Percentiles rank a stretch among this genome's conserved stretches.
Evolutionary conservation across 352 stramenopile species (phyloP).

Genomic region (Globisporangium splendens): DNA sequence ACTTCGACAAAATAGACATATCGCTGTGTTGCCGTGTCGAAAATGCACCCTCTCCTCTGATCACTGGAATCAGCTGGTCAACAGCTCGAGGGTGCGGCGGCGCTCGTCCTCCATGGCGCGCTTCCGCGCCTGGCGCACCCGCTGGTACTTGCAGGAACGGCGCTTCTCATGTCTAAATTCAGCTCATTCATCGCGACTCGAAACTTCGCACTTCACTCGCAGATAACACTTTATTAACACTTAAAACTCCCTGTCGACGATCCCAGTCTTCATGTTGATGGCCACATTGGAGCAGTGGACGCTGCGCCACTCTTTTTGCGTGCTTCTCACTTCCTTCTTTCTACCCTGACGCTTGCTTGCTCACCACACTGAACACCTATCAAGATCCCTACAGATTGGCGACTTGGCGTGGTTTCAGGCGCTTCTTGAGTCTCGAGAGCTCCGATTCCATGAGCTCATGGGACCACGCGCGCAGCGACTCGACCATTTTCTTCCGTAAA

Average conservation of each 20-base stretch:
- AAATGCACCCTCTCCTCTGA: conserved; percentile 5
- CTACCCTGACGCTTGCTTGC: not conserved
- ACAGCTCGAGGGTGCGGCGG: conserved; percentile 12
- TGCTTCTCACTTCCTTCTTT: not conserved
- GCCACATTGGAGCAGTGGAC: too few species aligned
- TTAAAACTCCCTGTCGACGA: too few species aligned
- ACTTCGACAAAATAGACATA: not conserved
- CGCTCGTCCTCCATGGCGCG: conserved; percentile 33
- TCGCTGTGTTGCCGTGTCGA: not conserved
- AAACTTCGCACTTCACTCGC: not conserved
- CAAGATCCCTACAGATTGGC: conserved; percentile 34
- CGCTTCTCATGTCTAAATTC: not conserved
- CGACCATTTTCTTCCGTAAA: conserved; percentile 77
- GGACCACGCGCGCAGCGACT: conserved; percentile 60
- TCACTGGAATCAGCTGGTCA: conserved; percentile 9
- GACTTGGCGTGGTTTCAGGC: conserved; percentile 56
- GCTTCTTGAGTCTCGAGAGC: conserved; percentile 65
- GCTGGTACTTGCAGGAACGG: not conserved
- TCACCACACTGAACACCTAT: too few species aligned
- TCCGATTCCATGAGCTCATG: conserved; percentile 71
- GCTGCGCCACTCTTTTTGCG: too few species aligned
- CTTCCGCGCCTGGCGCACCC: conserved; percentile 35
- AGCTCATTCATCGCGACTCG: not conserved
- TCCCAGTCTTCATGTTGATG: too few species aligned
- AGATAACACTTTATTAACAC: too few species aligned